phyloP scores from a whole-genome alignment of 805 yeast genomes.

The Lachancea waltii region DNA sequence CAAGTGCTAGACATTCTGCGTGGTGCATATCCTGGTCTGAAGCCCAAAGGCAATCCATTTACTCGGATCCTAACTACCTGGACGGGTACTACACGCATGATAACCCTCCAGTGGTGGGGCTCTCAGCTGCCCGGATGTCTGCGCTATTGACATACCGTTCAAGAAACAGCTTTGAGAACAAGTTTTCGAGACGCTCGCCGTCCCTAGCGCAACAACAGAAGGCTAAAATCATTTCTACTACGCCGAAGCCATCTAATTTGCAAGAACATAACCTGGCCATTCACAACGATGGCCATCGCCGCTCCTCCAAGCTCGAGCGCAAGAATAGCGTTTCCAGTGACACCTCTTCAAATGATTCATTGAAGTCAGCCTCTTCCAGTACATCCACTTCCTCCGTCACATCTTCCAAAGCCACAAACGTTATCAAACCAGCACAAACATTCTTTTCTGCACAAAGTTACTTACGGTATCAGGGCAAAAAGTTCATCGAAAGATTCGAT shows the following conservation, averaged over 20 bases:
- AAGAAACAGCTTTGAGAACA: slow-evolving; percentile 81
- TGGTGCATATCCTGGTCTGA: slow-evolving; percentile 99
- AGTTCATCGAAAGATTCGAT: slow-evolving; percentile 84
- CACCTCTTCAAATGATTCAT: slow-evolving; percentile 18
- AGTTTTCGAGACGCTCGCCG: slow-evolving; percentile 83
- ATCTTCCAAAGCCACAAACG: slow-evolving; percentile 14
- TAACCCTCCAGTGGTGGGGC: slow-evolving; percentile 80
- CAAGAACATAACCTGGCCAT: slow-evolving; percentile 74
- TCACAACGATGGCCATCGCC: slow-evolving; percentile 76
- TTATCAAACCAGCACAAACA: slow-evolving; percentile 37
- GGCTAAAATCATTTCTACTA: slow-evolving; percentile 12
- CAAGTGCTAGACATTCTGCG: slow-evolving; percentile 90
- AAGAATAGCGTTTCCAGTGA: slow-evolving; percentile 8
- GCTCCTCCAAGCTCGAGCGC: slow-evolving; percentile 13
- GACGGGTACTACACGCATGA: slow-evolving; percentile 79
- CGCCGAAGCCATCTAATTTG: slow-evolving; percentile 36
- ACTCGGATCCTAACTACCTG: slow-evolving; percentile 86
- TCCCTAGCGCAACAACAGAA: slow-evolving; percentile 34
- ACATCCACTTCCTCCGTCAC: slow-evolving; percentile 25
- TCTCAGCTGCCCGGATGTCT: slow-evolving; percentile 96
- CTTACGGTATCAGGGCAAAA: slow-evolving; percentile 87
- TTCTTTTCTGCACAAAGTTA: slow-evolving; percentile 94
- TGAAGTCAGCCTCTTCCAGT: slow-evolving; percentile 30
- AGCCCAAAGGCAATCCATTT: slow-evolving; percentile 93
- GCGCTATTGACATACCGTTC: slow-evolving; percentile 91